Percentiles rank a stretch among this genome's conserved stretches.
Conservation (phyloP, 2,329 filamentous ascomycete species). For the Oidium heveae region DNA sequence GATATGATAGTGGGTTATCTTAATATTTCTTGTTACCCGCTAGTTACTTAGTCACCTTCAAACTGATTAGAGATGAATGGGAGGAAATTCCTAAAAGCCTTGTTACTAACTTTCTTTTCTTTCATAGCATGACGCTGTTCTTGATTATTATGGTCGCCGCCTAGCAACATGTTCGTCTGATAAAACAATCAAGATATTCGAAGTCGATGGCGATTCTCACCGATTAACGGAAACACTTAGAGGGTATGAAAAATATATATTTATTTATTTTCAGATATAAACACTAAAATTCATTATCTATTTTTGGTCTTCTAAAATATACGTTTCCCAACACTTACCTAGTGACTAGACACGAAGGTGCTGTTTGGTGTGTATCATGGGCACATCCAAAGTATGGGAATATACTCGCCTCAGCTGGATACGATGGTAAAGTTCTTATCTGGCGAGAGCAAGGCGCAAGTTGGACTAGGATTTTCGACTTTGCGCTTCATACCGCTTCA, state of each 20-base stretch:
- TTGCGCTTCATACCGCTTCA: conserved; percentile 76
- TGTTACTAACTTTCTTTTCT: conserved; percentile 5
- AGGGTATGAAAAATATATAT: conserved; percentile 32
- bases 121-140: conserved; percentile 72
- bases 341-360: conserved; percentile 57
- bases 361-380: conserved; percentile 96
- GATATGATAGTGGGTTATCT: conserved; percentile 72
- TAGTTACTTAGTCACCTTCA: background rate
- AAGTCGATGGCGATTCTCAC: conserved; percentile 83
- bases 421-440: conserved; percentile 95
- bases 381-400: conserved; percentile 97
- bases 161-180: conserved; percentile 95
- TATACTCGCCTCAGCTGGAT: conserved; percentile 83
- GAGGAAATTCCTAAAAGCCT: background rate
- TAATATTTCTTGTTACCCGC: too few relatives aligned
- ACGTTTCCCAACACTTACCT: conserved; percentile 4
- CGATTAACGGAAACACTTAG: conserved; percentile 79
- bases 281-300: too few relatives aligned
- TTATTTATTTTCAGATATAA: too few relatives aligned
- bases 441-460: conserved; percentile 64
- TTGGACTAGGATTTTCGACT: conserved; percentile 80
- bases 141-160: conserved; percentile 93
- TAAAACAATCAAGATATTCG: conserved; percentile 97
- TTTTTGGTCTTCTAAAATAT: too few relatives aligned
- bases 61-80: background rate